Base-by-base conservation (phyloP, 2,329 filamentous ascomycete species). In the Meredithiella fracta region DNA sequence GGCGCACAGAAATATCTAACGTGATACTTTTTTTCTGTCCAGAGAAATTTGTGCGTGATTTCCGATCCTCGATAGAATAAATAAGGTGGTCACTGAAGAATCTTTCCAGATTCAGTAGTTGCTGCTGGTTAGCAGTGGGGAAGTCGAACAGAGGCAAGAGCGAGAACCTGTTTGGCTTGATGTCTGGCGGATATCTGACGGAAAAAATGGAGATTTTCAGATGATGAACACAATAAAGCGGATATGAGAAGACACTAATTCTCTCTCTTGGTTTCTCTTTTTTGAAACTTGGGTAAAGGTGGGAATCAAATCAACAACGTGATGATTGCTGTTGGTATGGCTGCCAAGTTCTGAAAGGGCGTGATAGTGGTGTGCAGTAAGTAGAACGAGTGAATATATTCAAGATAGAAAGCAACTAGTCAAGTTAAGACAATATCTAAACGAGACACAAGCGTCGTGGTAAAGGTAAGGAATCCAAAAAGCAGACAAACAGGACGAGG, bases 271-370 rank as follows among this genome's bases (percentile, higher is more conserved):
- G 29, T 34, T 34, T 34, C 29, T 5, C 11, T 5, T 11, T 34
- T 5, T 34, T 5, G 29, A 5, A 5, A 34, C 11, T 34, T 34
- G 29, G 29, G 29, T 38, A 56, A 56, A 37, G 54, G 60, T 22
- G 40, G 29, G 17, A 47, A 15, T 3, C 3, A 50, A 49, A 23
- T 20, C 9, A 25, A 49, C 20, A 22, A 47, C n/a, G 47, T 38
- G 23, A 29, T 17, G 17, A 17, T n/a, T n/a, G n/a, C 29, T 34
- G 5, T 34, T 14, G 23, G 23, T 17, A 20, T 47, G 40, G 40
- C 15, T 47, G 29, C 29, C 29, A 34, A 34, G 29, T 34, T 34
- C 29, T 34, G 29, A 11, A 34, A 34, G 29, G 29, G 5, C 11
- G 44, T 49, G 22, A 26, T 49, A 5, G 11, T 17, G 29, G 11